phyloP scores from a whole-genome alignment of 306 rosid species.

The Corylus avellana region DNA sequence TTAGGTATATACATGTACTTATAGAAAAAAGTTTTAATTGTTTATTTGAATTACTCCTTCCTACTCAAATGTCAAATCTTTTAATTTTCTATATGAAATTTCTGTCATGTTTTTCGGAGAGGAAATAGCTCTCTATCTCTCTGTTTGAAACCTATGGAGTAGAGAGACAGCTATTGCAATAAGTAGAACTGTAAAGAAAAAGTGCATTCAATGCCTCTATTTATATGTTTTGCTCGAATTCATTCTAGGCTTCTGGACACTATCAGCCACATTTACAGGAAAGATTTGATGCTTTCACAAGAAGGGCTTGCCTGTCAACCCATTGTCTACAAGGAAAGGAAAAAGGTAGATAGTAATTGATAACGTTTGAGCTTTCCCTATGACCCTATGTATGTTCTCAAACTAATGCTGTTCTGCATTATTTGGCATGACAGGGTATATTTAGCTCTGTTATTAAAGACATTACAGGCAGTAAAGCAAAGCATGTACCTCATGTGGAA shows the following conservation, averaged over 20 bases:
- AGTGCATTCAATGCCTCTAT: conserved; percentile 3
- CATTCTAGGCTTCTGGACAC: conserved; percentile 64
- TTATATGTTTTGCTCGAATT: conserved; percentile 11
- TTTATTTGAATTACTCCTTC: background rate
- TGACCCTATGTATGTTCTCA: background rate
- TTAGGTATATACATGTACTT: conserved; percentile 49
- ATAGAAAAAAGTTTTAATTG: background rate
- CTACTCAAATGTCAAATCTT: background rate
- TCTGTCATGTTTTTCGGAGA: background rate
- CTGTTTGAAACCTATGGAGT: background rate
- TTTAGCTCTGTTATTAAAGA: conserved; percentile 80
- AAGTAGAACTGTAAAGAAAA: background rate
- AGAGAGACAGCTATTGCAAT: conserved; percentile 14
- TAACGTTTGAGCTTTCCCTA: background rate
- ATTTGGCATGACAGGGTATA: conserved; percentile 54
- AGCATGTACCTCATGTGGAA: conserved; percentile 52
- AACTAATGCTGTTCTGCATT: conserved; percentile 2
- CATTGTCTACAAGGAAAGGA: conserved; percentile 64
- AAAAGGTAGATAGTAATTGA: conserved; percentile 51
- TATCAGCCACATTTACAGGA: conserved; percentile 50
- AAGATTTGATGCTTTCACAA: conserved; percentile 45
- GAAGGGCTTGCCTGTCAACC: conserved; percentile 40
- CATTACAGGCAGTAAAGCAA: conserved; percentile 66
- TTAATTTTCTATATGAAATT: background rate
- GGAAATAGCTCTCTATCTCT: background rate